phyloP scores from a whole-genome alignment of 2,329 filamentous ascomycete species.

The Chrysoporthe austroafricana region DNA sequence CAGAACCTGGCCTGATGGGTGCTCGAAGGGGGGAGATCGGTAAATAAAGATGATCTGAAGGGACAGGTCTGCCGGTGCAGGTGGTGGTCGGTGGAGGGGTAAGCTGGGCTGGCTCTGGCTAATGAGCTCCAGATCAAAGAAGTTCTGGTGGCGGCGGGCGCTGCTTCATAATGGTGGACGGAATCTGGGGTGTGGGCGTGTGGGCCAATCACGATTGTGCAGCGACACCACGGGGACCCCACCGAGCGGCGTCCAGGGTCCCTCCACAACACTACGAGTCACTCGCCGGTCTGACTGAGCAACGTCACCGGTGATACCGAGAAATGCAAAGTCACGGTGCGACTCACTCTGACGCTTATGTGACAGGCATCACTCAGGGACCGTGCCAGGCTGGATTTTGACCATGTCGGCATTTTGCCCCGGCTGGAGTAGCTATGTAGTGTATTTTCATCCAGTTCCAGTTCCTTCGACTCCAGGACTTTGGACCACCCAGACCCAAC shows the following conservation, averaged over 20 bases:
- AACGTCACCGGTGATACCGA: background rate
- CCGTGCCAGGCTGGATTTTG: background rate
- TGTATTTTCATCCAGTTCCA: background rate
- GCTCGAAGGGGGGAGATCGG: background rate
- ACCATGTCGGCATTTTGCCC: background rate
- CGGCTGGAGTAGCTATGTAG: background rate
- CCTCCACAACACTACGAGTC: constrained; percentile 6
- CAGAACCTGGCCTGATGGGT: background rate
- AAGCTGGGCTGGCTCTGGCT: constrained; percentile 4
- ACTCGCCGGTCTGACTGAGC: constrained; percentile 10
- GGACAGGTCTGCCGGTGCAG: background rate
- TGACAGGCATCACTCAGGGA: background rate
- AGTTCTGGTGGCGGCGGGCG: background rate
- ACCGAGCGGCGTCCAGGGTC: background rate
- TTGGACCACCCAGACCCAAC: background rate
- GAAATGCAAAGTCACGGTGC: background rate
- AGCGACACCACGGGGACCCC: background rate
- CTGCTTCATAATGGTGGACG: constrained; percentile 12
- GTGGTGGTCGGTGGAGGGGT: background rate
- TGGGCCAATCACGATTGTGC: constrained; percentile 11
- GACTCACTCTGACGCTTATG: too few species aligned
- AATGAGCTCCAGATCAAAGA: background rate
- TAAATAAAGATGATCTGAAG: background rate
- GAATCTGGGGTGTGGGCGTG: constrained; percentile 11
- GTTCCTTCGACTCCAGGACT: background rate